Evolutionary conservation across 164 flowering plant species (phyloP), one percentile per base, ranked within the genome.

Genomic region (Kalanchoe fedtschenkoi): DNA sequence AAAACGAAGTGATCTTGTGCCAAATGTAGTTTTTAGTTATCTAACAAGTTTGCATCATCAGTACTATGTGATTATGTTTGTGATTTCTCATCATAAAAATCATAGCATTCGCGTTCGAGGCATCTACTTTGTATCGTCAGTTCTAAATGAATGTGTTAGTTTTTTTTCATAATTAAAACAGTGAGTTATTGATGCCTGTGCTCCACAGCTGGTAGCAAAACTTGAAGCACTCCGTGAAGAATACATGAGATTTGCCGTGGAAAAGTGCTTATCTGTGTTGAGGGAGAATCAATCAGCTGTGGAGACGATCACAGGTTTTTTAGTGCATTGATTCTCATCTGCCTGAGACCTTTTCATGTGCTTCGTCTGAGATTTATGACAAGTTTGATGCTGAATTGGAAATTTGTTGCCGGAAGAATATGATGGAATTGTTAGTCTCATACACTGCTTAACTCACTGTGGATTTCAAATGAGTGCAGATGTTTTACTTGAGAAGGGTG

Each of bases 161-260:
- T 51, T 43, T 43, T 51, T 51, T 51, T 24, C 32, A 15, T 32
- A n/a, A 3, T 22, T 6, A 26, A 11, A 34, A 47, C 4, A n/a
- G 46, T 28, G 10, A 5, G 14, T 24, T 10, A 22, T 0, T 39
- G 32, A 53, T 44, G 30, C 21, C 14, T 1, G 41, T 38, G 42
- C 57, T 56, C 28, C 62, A 61, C 83, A 92, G 98, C 95, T 93
- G 63, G 86, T 83, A 62, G 67, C 92, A 65, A 93, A 93, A 76
- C 79, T 93, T 66, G 92, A 93, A 77, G 96, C 96, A 55, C 91
- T 93, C 30, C 78, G 90, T 60, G 96, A 83, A 61, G 98, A 89
- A 70, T 93, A 85, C 73, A 80, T 93, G 92, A 91, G 95, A 61
- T 93, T 79, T 84, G 81, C 96, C 41, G 80, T 80, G 60, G 89